A percentile compares a stretch with the other conserved stretches of the same genome.
These are phyloP conservation scores for Zelonia costaricensis DNA, from an alignment of 208 protist species.

Conservation along the genomic window DNA sequence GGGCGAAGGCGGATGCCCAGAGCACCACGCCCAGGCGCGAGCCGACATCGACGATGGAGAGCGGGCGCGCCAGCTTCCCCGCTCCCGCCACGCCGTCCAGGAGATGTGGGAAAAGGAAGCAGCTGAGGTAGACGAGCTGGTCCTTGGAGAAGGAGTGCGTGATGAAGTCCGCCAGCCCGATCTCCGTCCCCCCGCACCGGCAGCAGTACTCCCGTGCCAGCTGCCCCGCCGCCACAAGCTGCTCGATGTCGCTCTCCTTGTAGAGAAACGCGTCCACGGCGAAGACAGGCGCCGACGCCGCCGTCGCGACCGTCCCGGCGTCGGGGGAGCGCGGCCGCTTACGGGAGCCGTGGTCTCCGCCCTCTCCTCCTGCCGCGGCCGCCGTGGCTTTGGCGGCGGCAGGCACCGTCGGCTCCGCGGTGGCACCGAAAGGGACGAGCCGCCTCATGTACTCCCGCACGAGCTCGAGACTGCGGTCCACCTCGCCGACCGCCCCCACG, in stretches of 20 bases:
- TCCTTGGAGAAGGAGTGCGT: constrained; percentile 86
- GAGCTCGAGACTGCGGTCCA: constrained; percentile 50
- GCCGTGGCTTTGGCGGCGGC: neutral
- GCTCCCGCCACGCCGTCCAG: neutral
- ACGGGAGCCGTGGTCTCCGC: neutral
- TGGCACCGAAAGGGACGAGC: constrained; percentile 44
- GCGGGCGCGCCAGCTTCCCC: constrained; percentile 1
- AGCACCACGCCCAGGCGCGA: constrained; percentile 79
- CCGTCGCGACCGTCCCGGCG: neutral
- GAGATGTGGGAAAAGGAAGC: constrained; percentile 53
- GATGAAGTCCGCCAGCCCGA: constrained; percentile 71
- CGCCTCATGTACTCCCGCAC: constrained; percentile 46
- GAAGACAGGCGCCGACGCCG: constrained; percentile 38
- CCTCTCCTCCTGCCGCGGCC: neutral
- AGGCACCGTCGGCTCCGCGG: constrained; percentile 40
- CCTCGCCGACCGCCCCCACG: constrained; percentile 35
- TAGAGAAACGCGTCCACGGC: constrained; percentile 82
- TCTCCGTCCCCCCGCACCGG: constrained; percentile 54
- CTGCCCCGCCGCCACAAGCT: constrained; percentile 39
- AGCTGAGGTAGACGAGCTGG: constrained; percentile 76
- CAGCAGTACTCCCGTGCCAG: constrained; percentile 73
- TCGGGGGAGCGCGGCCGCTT: constrained; percentile 19
- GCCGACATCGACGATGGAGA: constrained; percentile 64
- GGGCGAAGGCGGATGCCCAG: constrained; percentile 59
- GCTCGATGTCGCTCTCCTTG: constrained; percentile 65